These are phyloP conservation scores for Marasmius tenuissimus DNA, from an alignment of 1,284 basidiomycete species.

Conservation along the genomic window DNA sequence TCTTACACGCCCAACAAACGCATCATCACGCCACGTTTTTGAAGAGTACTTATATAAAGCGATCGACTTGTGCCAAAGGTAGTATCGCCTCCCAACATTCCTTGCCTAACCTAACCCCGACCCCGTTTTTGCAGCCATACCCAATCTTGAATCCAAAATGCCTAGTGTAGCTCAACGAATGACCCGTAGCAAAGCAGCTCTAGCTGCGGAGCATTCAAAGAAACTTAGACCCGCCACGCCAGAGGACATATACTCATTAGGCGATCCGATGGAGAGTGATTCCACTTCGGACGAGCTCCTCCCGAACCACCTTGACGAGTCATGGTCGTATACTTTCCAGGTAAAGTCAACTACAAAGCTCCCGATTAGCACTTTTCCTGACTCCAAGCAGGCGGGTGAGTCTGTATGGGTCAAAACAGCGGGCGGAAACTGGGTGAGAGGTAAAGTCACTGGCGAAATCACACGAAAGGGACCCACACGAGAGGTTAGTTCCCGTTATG, in stretches of 20 bases:
- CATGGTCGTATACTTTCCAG: constrained; percentile 53
- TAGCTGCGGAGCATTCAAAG: constrained; percentile 6
- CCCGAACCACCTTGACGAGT: constrained; percentile 50
- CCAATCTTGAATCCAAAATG: background rate
- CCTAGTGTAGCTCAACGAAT: constrained; percentile 5
- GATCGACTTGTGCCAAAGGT: background rate
- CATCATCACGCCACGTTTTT: background rate
- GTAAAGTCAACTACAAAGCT: constrained; percentile 30
- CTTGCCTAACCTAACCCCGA: background rate
- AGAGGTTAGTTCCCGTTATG: constrained; percentile 34
- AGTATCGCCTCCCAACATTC: background rate
- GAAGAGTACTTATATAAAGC: background rate
- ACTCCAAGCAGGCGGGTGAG: constrained; percentile 40
- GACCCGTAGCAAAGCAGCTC: constrained; percentile 5
- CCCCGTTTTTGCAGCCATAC: background rate
- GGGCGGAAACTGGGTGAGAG: constrained; percentile 49
- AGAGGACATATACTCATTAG: constrained; percentile 36
- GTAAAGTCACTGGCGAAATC: constrained; percentile 43
- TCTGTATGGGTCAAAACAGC: constrained; percentile 52
- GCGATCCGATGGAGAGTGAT: constrained; percentile 31
- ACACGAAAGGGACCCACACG: constrained; percentile 44
- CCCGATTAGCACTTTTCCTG: background rate
- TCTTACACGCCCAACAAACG: background rate
- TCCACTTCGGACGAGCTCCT: constrained; percentile 28
- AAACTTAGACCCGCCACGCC: constrained; percentile 31